These are phyloP conservation scores for Monosporozyma aerobia DNA, from an alignment of 805 yeast species.

Conservation along the genomic window DNA sequence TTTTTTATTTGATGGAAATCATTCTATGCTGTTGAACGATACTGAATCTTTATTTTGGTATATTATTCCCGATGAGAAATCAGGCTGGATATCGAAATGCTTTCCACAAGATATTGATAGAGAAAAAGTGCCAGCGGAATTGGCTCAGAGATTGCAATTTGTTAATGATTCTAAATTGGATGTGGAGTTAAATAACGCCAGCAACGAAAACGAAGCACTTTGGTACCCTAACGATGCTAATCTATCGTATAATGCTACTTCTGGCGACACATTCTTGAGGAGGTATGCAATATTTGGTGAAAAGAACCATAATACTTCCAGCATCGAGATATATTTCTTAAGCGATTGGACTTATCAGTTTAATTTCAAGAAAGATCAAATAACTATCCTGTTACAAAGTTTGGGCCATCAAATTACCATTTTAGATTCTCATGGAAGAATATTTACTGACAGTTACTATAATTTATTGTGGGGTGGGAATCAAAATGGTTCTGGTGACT, in stretches of 20 bases:
- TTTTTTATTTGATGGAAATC: conserved; percentile 68
- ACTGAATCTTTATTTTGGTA: conserved; percentile 49
- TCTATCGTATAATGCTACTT: conserved; percentile 39
- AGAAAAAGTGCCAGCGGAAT: conserved; percentile 33
- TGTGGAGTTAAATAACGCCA: background rate
- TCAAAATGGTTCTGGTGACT: background rate
- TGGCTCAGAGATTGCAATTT: conserved; percentile 60
- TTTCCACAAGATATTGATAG: conserved; percentile 13
- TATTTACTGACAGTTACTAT: background rate
- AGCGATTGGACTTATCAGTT: conserved; percentile 78
- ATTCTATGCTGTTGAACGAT: conserved; percentile 59
- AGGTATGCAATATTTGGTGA: conserved; percentile 44
- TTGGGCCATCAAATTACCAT: background rate
- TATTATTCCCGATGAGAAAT: conserved; percentile 36
- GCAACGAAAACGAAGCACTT: conserved; percentile 39
- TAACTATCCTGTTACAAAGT: background rate
- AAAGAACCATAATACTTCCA: background rate
- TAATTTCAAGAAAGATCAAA: background rate
- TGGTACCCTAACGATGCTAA: conserved; percentile 34
- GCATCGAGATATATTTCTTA: conserved; percentile 71
- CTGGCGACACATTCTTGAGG: conserved; percentile 61
- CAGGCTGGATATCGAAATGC: conserved; percentile 41
- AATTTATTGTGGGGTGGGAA: background rate
- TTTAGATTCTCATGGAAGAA: background rate
- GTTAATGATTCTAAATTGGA: conserved; percentile 26